Conservation (phyloP, 345 rosid genomes). For the Cardiospermum halicacabum region DNA sequence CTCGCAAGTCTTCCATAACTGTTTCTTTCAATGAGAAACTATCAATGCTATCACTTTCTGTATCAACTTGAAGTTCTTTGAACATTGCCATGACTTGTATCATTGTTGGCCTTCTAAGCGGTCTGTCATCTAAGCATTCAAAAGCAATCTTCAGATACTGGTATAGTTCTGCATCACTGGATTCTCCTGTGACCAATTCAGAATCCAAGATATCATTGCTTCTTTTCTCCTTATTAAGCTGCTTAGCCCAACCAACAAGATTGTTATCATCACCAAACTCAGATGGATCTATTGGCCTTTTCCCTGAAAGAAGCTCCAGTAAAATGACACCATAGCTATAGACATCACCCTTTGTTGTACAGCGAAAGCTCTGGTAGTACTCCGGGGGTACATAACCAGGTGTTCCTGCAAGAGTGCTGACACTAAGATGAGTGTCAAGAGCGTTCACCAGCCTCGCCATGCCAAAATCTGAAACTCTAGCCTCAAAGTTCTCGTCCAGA, state of each 20-base stretch:
- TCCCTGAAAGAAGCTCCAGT: conserved; percentile 92
- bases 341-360: conserved; percentile 95
- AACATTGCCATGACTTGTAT: conserved; percentile 96
- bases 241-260: conserved; percentile 96
- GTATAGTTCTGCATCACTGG: conserved; percentile 59
- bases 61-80: conserved; percentile 83
- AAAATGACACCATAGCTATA: conserved; percentile 92
- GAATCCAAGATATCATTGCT: conserved; percentile 60
- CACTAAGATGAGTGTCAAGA: conserved; percentile 90
- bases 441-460: conserved; percentile 95
- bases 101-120: conserved; percentile 83
- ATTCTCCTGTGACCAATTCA: conserved; percentile 38
- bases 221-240: conserved; percentile 68
- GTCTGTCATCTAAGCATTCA: conserved; percentile 90
- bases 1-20: conserved; percentile 52
- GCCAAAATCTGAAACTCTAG: conserved; percentile 94
- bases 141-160: conserved; percentile 76
- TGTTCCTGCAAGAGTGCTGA: conserved; percentile 96
- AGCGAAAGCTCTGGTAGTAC: conserved; percentile 93
- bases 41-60: conserved; percentile 70
- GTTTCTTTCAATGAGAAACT: conserved; percentile 67
- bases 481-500: conserved; percentile 82
- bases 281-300: conserved; percentile 80
- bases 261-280: conserved; percentile 88
- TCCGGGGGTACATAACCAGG: conserved; percentile 99